These are phyloP conservation scores for Parmelia sp. DNA, from an alignment of 495 filamentous ascomycete species.

Conservation along the genomic window DNA sequence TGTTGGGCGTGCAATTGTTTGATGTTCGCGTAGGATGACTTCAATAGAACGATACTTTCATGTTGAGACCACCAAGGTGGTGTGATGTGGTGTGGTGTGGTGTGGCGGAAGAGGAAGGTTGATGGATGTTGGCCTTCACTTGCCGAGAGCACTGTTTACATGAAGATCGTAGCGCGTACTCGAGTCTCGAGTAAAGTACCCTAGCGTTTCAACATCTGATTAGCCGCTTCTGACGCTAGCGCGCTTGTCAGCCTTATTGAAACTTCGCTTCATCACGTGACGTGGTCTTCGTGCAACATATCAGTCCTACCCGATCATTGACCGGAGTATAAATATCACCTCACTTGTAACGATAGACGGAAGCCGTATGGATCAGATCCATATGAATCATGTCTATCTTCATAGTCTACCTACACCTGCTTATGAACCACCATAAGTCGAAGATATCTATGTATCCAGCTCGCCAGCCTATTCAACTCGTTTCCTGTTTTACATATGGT, in stretches of 20 bases:
- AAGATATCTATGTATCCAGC: background rate
- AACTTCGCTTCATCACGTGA: background rate
- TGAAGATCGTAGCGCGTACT: background rate
- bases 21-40: background rate
- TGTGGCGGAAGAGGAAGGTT: background rate
- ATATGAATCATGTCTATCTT: background rate
- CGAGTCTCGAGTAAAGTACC: too few relatives aligned
- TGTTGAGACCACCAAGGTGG: background rate
- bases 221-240: constrained; percentile 1
- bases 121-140: background rate
- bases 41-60: background rate
- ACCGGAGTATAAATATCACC: background rate
- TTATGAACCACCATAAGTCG: background rate
- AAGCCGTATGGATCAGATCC: too few relatives aligned
- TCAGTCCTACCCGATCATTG: background rate
- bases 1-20: constrained; percentile 1
- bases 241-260: background rate
- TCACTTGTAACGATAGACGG: background rate
- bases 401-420: background rate
- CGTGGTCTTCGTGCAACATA: too few relatives aligned
- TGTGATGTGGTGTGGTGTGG: too few relatives aligned
- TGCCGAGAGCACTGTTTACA: background rate
- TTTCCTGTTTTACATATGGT: constrained; percentile 38
- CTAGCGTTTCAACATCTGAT: background rate
- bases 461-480: background rate